A percentile compares a stretch with the other conserved stretches of the same genome.
phyloP scores from a whole-genome alignment of 805 yeast species.

The Saturnispora ahearnii region DNA sequence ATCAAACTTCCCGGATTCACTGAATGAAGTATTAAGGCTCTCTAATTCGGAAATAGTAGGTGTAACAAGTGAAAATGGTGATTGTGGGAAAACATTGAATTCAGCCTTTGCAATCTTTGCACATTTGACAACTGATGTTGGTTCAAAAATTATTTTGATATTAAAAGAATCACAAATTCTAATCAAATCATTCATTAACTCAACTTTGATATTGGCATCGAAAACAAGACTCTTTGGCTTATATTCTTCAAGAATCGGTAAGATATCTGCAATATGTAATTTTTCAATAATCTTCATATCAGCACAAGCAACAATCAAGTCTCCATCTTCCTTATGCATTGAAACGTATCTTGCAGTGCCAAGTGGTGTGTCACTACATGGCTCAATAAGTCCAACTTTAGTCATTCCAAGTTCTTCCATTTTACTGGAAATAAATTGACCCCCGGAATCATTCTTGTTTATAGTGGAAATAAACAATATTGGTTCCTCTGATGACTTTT shows the following conservation, averaged over 20 bases:
- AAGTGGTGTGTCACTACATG: constrained; percentile 8
- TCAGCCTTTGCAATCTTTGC: constrained; percentile 32
- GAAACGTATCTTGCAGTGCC: constrained; percentile 69
- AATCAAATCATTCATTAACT: constrained; percentile 32
- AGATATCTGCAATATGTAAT: constrained; percentile 35
- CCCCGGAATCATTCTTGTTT: constrained; percentile 47
- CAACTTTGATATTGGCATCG: constrained; percentile 58
- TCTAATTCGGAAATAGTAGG: constrained; percentile 63
- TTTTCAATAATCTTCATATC: constrained; percentile 70
- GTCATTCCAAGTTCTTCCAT: constrained; percentile 26
- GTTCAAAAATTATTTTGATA: constrained; percentile 50
- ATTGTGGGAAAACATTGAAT: constrained; percentile 40
- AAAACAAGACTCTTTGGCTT: constrained; percentile 45
- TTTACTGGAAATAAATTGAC: constrained; percentile 30
- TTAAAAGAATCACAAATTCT: constrained; percentile 14
- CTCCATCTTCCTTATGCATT: constrained; percentile 52
- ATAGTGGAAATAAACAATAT: constrained; percentile 43
- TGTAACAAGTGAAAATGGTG: constrained; percentile 40
- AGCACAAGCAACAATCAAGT: constrained; percentile 66
- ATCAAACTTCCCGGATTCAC: constrained; percentile 32
- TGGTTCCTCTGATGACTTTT: constrained; percentile 20
- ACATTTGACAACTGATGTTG: constrained; percentile 67
- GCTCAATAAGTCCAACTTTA: constrained; percentile 32
- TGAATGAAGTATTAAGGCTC: constrained; percentile 44
- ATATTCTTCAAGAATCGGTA: constrained; percentile 30